Conservation (phyloP, 331 rosid species). For the Acacia pycnantha region DNA sequence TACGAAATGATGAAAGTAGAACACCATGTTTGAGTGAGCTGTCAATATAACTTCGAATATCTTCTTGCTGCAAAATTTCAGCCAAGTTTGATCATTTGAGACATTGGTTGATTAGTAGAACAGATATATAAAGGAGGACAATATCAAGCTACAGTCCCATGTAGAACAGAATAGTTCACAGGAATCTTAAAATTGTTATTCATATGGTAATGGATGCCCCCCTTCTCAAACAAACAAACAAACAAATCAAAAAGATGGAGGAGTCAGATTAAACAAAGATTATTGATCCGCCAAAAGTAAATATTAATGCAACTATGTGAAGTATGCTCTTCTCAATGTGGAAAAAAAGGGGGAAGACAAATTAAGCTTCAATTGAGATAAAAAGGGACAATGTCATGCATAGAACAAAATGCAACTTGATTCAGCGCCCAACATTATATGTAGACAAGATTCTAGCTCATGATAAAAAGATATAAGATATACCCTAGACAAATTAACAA, state of each 20-base stretch:
- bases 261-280: constrained; percentile 14
- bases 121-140: constrained; percentile 12
- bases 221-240: no score
- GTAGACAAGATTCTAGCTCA: constrained; percentile 24
- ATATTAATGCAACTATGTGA: not conserved
- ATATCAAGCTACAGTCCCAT: constrained; percentile 14
- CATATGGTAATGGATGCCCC: not conserved
- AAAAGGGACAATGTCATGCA: constrained; percentile 5
- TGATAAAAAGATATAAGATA: constrained; percentile 8
- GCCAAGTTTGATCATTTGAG: constrained; percentile 29
- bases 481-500: not conserved
- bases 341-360: not conserved
- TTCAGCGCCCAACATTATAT: constrained; percentile 13
- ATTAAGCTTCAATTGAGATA: constrained; percentile 14
- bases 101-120: constrained; percentile 21
- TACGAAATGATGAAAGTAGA: constrained; percentile 86
- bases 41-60: constrained; percentile 85
- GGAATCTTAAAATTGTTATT: not conserved
- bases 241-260: not conserved
- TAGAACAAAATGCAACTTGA: constrained; percentile 8
- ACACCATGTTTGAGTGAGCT: constrained; percentile 83
- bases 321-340: not conserved
- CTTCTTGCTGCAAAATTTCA: constrained; percentile 91
- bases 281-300: not conserved
- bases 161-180: not conserved